A percentile compares a stretch with the other conserved stretches of the same genome.
Conservation (phyloP, 2,329 filamentous ascomycete species). For the Penicillium crustosum region DNA sequence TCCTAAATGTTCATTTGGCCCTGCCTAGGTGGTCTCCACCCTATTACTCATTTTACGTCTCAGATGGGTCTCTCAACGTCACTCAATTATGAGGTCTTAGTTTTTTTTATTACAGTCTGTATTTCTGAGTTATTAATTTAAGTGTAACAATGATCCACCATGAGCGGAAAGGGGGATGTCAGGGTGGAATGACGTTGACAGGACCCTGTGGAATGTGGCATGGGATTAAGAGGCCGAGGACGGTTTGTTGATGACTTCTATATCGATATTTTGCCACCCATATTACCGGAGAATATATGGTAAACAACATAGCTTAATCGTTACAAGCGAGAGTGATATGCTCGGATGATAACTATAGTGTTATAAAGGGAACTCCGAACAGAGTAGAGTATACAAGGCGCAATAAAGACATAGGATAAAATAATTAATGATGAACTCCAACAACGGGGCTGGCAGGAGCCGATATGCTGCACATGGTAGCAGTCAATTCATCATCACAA, state of each 20-base stretch:
- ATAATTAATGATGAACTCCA: not conserved
- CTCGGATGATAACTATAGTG: not conserved
- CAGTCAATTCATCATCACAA: not conserved
- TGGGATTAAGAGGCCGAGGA: not conserved
- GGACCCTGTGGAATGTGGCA: constrained; percentile 5
- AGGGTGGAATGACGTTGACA: constrained; percentile 5
- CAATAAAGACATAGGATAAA: too few relatives aligned
- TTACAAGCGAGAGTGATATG: not conserved
- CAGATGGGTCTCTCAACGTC: constrained; percentile 5
- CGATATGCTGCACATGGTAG: not conserved
- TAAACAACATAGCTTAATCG: not conserved
- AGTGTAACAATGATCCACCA: constrained; percentile 5
- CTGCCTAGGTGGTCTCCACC: constrained; percentile 1
- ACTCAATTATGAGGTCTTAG: not conserved
- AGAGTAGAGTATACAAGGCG: not conserved
- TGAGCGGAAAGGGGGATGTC: not conserved
- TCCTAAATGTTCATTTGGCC: not conserved
- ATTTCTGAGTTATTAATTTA: not conserved
- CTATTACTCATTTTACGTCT: constrained; percentile 6
- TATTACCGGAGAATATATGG: not conserved
- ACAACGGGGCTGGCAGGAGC: not conserved
- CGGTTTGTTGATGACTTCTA: not conserved
- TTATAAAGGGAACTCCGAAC: not conserved
- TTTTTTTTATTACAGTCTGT: not conserved
- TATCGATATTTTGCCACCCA: not conserved